Base-by-base conservation (phyloP, 345 rosid species). In the Syzygium aromaticum region DNA sequence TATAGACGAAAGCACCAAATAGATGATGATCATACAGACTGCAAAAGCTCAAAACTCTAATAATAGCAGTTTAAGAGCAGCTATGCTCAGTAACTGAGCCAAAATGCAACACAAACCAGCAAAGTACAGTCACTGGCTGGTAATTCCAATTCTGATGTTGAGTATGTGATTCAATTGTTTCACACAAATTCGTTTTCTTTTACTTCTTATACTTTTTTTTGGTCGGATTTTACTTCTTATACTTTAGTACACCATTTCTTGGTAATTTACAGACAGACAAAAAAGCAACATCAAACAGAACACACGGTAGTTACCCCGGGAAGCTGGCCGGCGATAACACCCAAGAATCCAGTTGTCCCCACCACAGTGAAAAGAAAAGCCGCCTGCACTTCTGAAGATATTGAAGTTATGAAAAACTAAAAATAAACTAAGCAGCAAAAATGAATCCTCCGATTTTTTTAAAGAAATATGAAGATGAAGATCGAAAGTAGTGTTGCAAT, bases 331-430 rank as follows among this genome's bases (percentile, higher is more conserved):
- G 98, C 97, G 86, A 96, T 92, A 84, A 97, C 93, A 87, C 92
- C 98, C 88, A 97, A 27, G 88, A 97, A 94, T 51, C 98, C 94
- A 2, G 98, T 95, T 80, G 96, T 90, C 67, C 99, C 98, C 51
- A 97, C 99, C 84, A 96, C 98, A 28, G 98, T 95, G 93, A 95
- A 91, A 89, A 95, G 98, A 91, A 95, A 97, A 90, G 98, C 98
- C 16, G 98, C 98, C 99, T 97, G 99, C 90, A 93, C 91, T 88
- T 89, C 95, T 89, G 89, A 92, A 88, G 63, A 87, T 84, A 90
- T 92, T 89, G 91, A 63, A 89, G 61, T 84, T 77, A 90, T 84
- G 77, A 49, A 77, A 53, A 73, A 27, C 28, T 51, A n/a, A 9
- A 9, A 21, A 38, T 17, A 33, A 73, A 38, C 9, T 19, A 73